Evolutionary conservation across 805 yeast species (phyloP), one percentile per base, ranked within the genome.

Genomic region (Candida sphagnicola): DNA sequence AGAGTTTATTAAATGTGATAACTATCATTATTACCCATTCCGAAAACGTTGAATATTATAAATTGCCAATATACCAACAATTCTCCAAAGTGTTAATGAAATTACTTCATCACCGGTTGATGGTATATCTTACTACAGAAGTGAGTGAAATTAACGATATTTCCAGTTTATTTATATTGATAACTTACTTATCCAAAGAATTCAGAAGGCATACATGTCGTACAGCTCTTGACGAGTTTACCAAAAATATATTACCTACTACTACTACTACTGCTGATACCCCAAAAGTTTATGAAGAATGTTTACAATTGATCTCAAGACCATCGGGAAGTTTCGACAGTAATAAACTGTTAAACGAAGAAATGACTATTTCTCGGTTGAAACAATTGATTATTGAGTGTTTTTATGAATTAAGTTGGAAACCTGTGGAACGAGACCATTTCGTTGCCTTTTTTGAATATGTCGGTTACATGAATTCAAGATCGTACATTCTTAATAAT

Each of bases 391-490:
- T 50, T 6, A 18, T 53, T 4, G 45, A 45, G 10, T 36, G 48
- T 18, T 43, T 41, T 21, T 56, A 46, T 34, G 41, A 46, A 21
- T 34, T 47, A 23, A 42, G 50, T 21, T 51, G 47, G 46, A 18
- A 41, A 6, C 31, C 38, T 12, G 43, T 44, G 18, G 18, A 32
- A 4, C 30, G 34, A n/a, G n/a, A 19, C n/a, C 53, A 49, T 3
- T 38, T 44, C 6, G 12, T 5, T 2, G 14, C 31, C 14, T 57
- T 54, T 40, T 37, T 57, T 13, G 52, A 50, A n/a, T 34, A 48
- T 6, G 51, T 54, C 3, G 64, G 64, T 4, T 53, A 41, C 32
- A 21, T 43, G 5, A 43, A 46, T 25, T 48, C 47, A 8, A 36
- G 41, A 14, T 31, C 28, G 14, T 56, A 43, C 35, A n/a, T 59